phyloP scores from a whole-genome alignment of 2,329 filamentous ascomycete species.

The Colletotrichum coccodes region DNA sequence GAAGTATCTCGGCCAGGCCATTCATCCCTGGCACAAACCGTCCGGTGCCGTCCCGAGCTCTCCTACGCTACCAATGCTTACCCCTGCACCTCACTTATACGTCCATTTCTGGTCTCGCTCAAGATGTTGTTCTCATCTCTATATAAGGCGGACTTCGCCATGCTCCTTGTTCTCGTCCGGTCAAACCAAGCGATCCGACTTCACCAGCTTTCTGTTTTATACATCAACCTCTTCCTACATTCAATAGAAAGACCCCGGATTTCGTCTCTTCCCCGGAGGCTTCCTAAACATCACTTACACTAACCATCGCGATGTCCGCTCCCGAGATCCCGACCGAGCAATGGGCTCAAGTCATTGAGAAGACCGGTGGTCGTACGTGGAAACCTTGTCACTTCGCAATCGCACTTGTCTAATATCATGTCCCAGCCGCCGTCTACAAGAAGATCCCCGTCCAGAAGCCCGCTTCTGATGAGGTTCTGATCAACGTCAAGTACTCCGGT shows the following conservation, averaged over 20 bases:
- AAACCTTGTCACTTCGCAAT: not conserved
- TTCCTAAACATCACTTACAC: not conserved
- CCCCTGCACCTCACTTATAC: conserved; percentile 20
- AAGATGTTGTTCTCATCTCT: conserved; percentile 24
- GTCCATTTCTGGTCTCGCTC: not conserved
- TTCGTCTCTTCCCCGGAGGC: not conserved
- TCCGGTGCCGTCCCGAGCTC: not conserved
- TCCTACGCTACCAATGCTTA: not conserved
- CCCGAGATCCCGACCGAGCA: conserved; percentile 76
- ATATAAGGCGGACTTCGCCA: conserved; percentile 23
- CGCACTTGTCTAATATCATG: conserved; percentile 22
- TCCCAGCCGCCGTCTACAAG: conserved; percentile 74
- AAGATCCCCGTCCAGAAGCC: conserved; percentile 85
- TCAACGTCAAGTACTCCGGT: conserved; percentile 91
- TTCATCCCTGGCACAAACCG: conserved; percentile 23
- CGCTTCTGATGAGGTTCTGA: conserved; percentile 87
- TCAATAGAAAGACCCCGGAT: conserved; percentile 3
- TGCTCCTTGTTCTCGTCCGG: conserved; percentile 6
- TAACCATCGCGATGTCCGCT: conserved; percentile 20
- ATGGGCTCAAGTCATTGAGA: conserved; percentile 91
- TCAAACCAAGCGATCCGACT: conserved; percentile 24
- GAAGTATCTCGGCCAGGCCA: conserved; percentile 4
- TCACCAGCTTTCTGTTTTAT: conserved; percentile 15
- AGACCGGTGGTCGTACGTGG: conserved; percentile 75
- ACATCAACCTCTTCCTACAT: conserved; percentile 8